Evolutionary conservation across 202 grass and related monocot genomes (phyloP), one percentile per base, ranked within the genome.

Genomic region (Hordeum pubiflorum): DNA sequence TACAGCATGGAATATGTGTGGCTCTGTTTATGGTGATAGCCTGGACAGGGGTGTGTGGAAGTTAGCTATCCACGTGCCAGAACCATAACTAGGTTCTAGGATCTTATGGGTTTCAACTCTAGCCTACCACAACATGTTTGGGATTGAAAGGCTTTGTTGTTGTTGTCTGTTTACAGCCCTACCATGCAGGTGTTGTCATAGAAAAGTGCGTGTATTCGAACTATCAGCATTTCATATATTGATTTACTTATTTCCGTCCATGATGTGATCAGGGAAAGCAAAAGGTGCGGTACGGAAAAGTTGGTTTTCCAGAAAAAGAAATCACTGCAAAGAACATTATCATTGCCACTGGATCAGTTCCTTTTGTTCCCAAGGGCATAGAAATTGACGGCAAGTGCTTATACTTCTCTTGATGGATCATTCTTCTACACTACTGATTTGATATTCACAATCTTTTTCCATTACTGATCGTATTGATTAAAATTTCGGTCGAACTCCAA

Each of bases 361-460:
- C 94, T 76, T 94, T 97, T 87, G 89, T 94, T 76, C 94, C 94
- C 10, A 92, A 97, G 82, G 94, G 94, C 78, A 97, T 97, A 64
- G 94, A 97, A 90, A 72, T 97, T 90, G 94, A 94, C 82, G 89
- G 94, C 94, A 89, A 85, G 9, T 73, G 22, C 62, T 75, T 7
- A 15, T 78, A 65, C 77, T 31, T 80, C 36, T 52, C 41, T 83
- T n/a, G 58, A 73, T 57, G 33, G 5, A 63, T 72, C 56, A 34
- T 82, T 58, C 54, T 62, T 81, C 59, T 87, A 41, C 21, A 5
- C 3, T 57, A 61, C 61, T 59, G 38, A 59, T 81, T 40, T 48
- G 54, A 61, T 63, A 56, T 20, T 4, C 14, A 18, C 4, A 74
- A 69, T 2, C 17, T 58, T 27, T 26, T 27, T 48, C 23, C 22